Evolutionary conservation across 257 asterid genomes (phyloP).

Genomic region (Eustoma russellianum): DNA sequence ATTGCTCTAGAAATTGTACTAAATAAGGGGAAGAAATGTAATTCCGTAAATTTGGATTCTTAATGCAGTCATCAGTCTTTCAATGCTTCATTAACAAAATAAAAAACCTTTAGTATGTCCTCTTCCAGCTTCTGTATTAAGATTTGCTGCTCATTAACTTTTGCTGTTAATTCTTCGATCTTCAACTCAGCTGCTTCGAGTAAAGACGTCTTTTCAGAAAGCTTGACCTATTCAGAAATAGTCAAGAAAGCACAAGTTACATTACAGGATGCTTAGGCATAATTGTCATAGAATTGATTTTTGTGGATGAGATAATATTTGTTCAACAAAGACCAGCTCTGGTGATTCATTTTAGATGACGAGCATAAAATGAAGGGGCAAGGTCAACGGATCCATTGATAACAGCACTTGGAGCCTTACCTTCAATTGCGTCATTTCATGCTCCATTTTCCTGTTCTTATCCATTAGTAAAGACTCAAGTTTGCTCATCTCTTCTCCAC

Average conservation of each 20-base stretch:
- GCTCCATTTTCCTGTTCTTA: slow-evolving; percentile 98
- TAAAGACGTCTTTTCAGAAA: slow-evolving; percentile 64
- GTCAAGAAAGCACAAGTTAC: slow-evolving; percentile 2
- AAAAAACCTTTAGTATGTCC: slow-evolving; percentile 69
- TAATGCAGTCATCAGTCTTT: background rate
- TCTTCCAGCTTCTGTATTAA: slow-evolving; percentile 97
- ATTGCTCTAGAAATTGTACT: no score
- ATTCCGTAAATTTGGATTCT: no score
- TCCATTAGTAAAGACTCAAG: slow-evolving; percentile 91
- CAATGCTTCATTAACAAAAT: background rate
- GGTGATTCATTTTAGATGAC: background rate
- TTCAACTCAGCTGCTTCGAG: slow-evolving; percentile 79
- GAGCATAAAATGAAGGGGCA: background rate
- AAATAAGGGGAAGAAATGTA: no score
- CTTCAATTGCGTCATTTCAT: slow-evolving; percentile 88
- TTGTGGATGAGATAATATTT: no score
- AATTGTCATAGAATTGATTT: no score
- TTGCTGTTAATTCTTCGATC: slow-evolving; percentile 56
- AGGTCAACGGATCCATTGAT: background rate
- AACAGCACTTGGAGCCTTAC: slow-evolving; percentile 20
- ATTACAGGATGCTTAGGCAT: background rate
- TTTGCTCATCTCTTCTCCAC: slow-evolving; percentile 98
- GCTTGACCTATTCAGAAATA: slow-evolving; percentile 58
- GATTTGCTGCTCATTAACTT: slow-evolving; percentile 66
- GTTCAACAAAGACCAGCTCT: no score